Base-by-base conservation (phyloP, 805 yeast species). In the Candida insectalens region DNA sequence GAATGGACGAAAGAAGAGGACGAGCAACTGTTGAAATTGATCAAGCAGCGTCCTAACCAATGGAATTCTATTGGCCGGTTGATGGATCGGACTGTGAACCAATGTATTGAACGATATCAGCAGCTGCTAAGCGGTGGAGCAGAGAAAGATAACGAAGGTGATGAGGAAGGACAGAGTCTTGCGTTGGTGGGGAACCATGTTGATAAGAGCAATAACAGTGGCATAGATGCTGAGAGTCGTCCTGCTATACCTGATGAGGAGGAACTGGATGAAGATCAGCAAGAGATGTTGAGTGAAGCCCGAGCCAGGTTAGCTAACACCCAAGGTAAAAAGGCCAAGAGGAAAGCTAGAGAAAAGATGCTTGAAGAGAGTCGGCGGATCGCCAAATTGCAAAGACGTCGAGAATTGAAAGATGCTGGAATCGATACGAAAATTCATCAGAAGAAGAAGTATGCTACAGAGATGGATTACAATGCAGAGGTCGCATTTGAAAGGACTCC, bases 221-320 rank as follows among this genome's bases (percentile, higher is more conserved):
- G 74, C 34, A 46, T 76, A n/a, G 65, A 74, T 42, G 82, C 88
- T 0, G 96, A 88, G 49, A 69, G 83, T 17, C 71, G 71, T 38
- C 84, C 84, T 2, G 89, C 96, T 0, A 66, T 72, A 39, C 95
- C 95, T 0, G 95, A 85, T 57, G 73, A 75, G 2, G 77, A 71
- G 10, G 83, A 77, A 19, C 61, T 85, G 66, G 88, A 78, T 37
- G 96, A 85, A 28, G 95, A 84, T 38, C 96, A 89, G 47, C 61
- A 71, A 36, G 96, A 89, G 53, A 85, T 88, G 96, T 56, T 88
- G 6, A 74, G 84, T n/a, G 98, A 92, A 51, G 98, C 98, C 1
- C 70, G 80, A 31, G 95, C 96, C 2, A 70, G 98, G 45, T 61
- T 89, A 42, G 83, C 94, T 9, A 88, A 85, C 47, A 87, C 96